Evolutionary conservation across 306 rosid species (phyloP).

Genomic region (Geum urbanum): DNA sequence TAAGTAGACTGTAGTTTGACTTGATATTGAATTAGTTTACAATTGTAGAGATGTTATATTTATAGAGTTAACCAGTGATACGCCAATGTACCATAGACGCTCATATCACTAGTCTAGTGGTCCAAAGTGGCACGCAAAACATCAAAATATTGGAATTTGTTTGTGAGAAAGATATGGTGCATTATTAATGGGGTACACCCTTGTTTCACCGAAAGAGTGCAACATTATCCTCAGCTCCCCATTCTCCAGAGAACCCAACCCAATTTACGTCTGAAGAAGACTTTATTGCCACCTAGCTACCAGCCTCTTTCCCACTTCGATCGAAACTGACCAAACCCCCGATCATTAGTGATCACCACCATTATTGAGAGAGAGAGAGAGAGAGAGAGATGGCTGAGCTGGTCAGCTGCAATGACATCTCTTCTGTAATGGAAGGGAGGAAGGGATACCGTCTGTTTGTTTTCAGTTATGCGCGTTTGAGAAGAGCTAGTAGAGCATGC

Average conservation of each 20-base stretch:
- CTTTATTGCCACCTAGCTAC: constrained; percentile 5
- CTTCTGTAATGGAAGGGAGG: background rate
- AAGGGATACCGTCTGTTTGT: background rate
- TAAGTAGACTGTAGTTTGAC: too few relatives aligned
- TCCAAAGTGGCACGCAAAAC: constrained; percentile 25
- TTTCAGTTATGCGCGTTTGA: background rate
- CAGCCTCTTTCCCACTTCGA: background rate
- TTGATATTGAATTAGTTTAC: too few relatives aligned
- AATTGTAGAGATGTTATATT: too few relatives aligned
- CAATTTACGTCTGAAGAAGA: background rate
- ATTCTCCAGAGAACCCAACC: constrained; percentile 9
- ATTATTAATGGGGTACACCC: constrained; percentile 6
- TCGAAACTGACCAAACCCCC: constrained; percentile 1
- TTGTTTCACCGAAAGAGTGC: constrained; percentile 27
- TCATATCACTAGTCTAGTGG: constrained; percentile 6
- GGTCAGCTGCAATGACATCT: background rate
- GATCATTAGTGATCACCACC: background rate
- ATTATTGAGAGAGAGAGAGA: background rate
- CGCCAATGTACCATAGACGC: too few relatives aligned
- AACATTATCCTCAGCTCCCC: constrained; percentile 28
- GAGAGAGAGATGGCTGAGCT: background rate
- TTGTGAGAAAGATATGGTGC: constrained; percentile 10
- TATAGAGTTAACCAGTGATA: too few relatives aligned
- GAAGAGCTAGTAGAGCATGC: constrained; percentile 5
- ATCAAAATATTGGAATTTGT: constrained; percentile 3